Evolutionary conservation across 1,284 basidiomycete genomes (phyloP).

Genomic region (Trichosporon sp.): DNA sequence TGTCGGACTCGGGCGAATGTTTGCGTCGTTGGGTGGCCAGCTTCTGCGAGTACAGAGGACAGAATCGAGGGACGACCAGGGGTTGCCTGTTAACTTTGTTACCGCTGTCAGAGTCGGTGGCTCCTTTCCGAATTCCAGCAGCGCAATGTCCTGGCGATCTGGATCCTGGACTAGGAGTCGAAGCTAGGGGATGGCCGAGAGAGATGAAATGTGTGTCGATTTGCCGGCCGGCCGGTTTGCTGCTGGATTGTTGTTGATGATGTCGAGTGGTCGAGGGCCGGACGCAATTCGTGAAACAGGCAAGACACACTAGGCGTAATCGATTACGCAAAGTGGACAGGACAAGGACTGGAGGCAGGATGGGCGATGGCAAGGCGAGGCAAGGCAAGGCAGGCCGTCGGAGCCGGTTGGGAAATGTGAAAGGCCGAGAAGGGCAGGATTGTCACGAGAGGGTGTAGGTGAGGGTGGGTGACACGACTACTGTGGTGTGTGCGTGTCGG

Average conservation of each 20-base stretch:
- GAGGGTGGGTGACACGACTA: background rate
- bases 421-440: background rate
- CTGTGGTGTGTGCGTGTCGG: background rate
- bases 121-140: background rate
- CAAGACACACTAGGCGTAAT: background rate
- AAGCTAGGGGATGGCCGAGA: too few relatives aligned
- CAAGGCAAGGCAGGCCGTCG: background rate
- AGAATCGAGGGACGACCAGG: background rate
- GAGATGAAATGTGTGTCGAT: too few relatives aligned
- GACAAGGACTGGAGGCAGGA: background rate
- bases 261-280: background rate
- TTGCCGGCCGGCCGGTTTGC: too few relatives aligned
- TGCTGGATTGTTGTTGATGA: background rate
- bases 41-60: background rate
- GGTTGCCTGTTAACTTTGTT: constrained; percentile 2
- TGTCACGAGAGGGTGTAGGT: constrained; percentile 1
- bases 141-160: background rate
- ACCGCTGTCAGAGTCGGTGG: background rate
- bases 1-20: background rate
- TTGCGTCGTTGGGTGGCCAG: background rate
- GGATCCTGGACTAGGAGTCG: too few relatives aligned
- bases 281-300: background rate
- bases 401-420: background rate
- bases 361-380: background rate
- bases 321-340: background rate